Evolutionary conservation across 116 monocot species (phyloP).

Genomic region (Phalaenopsis hybrid): DNA sequence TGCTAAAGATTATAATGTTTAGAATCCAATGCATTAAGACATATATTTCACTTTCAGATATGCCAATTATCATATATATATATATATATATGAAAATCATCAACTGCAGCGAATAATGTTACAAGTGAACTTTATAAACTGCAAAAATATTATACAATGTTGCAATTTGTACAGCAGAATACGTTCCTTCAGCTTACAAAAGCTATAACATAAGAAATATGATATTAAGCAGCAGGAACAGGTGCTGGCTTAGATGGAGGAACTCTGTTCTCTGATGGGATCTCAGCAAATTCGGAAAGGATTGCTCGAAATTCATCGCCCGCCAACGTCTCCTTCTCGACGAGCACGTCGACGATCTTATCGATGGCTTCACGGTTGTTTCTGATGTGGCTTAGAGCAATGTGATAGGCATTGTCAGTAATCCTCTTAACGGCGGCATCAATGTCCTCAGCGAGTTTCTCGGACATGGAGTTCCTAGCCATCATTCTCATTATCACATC

Average conservation of each 20-base stretch:
- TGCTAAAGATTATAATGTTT: no score
- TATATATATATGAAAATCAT: no score
- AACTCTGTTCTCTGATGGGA: slow-evolving; percentile 74
- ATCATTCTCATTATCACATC: slow-evolving; percentile 99
- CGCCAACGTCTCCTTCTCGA: slow-evolving; percentile 83
- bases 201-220: no score
- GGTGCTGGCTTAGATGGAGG: slow-evolving; percentile 46
- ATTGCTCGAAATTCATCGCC: slow-evolving; percentile 91
- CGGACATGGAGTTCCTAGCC: slow-evolving; percentile 96
- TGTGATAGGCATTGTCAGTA: slow-evolving; percentile 72
- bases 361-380: slow-evolving; percentile 96
- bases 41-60: no score
- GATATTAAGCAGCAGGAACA: slow-evolving; percentile 24
- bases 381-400: slow-evolving; percentile 70
- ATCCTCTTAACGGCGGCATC: slow-evolving; percentile 73
- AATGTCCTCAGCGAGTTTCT: slow-evolving; percentile 91
- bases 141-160: no score
- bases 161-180: no score
- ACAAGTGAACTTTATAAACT: no score
- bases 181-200: no score
- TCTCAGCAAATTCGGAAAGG: slow-evolving; percentile 83
- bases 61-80: no score
- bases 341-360: slow-evolving; percentile 86
- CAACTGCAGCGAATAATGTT: no score
- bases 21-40: no score